These are phyloP conservation scores for Cutaneotrichosporon daszewskae DNA, from an alignment of 1,284 basidiomycete species.

Conservation along the genomic window DNA sequence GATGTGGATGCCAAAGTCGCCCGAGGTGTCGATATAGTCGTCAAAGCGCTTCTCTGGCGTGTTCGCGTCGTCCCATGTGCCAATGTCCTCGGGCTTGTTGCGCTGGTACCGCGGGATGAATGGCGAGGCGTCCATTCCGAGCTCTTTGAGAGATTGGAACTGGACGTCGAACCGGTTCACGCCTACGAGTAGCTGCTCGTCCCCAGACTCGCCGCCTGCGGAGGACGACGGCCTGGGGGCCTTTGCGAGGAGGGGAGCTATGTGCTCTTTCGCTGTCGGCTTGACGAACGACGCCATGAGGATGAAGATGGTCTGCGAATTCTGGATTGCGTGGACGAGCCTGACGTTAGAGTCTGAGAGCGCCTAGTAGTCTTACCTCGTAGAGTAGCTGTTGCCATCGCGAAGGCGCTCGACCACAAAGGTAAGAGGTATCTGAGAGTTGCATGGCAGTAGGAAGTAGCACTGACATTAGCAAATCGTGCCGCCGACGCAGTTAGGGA, in stretches of 20 bases:
- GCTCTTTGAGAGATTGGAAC: too few species aligned
- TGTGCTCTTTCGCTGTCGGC: too few species aligned
- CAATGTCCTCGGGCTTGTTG: constrained; percentile 46
- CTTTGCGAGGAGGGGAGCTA: too few species aligned
- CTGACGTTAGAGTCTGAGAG: too few species aligned
- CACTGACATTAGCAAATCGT: too few species aligned
- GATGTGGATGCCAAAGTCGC: constrained; percentile 35
- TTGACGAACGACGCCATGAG: constrained; percentile 66
- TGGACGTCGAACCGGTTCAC: too few species aligned
- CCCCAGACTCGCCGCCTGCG: too few species aligned
- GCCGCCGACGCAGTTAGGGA: too few species aligned
- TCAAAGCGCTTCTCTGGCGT: constrained; percentile 4
- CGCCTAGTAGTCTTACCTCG: too few species aligned
- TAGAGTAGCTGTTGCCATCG: constrained; percentile 49
- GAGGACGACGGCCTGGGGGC: too few species aligned
- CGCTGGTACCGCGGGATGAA: constrained; percentile 23
- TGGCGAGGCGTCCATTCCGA: too few species aligned
- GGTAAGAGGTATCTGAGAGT: constrained; percentile 67
- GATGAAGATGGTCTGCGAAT: constrained; percentile 69
- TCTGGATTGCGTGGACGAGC: constrained; percentile 60
- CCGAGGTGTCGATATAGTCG: constrained; percentile 50
- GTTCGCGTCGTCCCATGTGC: constrained; percentile 53
- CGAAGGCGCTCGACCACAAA: constrained; percentile 77
- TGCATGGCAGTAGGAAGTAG: constrained; percentile 47
- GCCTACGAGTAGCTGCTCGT: too few species aligned